Conservation (phyloP, 139 green algal species). For the Tetradesmus lagerheimii region DNA sequence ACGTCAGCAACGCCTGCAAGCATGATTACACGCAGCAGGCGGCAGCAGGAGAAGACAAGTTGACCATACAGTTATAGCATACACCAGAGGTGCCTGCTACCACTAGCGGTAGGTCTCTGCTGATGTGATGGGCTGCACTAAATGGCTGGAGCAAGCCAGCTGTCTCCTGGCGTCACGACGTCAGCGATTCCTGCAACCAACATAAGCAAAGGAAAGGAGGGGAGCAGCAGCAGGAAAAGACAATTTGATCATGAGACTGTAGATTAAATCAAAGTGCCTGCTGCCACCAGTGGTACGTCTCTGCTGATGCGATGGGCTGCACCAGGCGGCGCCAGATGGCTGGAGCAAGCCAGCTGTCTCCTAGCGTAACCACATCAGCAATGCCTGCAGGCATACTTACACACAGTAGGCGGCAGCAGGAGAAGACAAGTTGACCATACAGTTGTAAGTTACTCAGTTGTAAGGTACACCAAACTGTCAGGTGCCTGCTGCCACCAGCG, state of each 20-base stretch:
- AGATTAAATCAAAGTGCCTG: too few species aligned
- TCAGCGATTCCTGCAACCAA: too few species aligned
- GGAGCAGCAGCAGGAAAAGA: neutral
- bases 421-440: too few species aligned
- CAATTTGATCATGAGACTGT: too few species aligned
- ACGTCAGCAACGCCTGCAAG: slow-evolving; percentile 66
- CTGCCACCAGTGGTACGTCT: slow-evolving; percentile 56
- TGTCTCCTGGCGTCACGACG: too few species aligned
- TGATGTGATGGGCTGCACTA: slow-evolving; percentile 78
- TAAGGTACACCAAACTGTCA: slow-evolving; percentile 22
- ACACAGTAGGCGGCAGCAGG: too few species aligned
- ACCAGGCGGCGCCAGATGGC: slow-evolving; percentile 70
- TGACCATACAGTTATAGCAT: too few species aligned
- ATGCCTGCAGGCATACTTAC: too few species aligned
- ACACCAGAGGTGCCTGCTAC: slow-evolving; percentile 53
- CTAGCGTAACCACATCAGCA: slow-evolving; percentile 85
- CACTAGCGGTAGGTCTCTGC: slow-evolving; percentile 59
- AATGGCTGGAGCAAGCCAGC: too few species aligned
- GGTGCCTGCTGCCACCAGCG: slow-evolving; percentile 60
- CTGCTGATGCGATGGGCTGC: neutral
- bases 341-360: slow-evolving; percentile 81
- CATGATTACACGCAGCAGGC: too few species aligned
- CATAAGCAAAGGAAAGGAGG: neutral
- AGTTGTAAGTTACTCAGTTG: too few species aligned
- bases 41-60: too few species aligned